Conservation (phyloP, 2,329 filamentous ascomycete genomes). For the Esteya vermicola region DNA sequence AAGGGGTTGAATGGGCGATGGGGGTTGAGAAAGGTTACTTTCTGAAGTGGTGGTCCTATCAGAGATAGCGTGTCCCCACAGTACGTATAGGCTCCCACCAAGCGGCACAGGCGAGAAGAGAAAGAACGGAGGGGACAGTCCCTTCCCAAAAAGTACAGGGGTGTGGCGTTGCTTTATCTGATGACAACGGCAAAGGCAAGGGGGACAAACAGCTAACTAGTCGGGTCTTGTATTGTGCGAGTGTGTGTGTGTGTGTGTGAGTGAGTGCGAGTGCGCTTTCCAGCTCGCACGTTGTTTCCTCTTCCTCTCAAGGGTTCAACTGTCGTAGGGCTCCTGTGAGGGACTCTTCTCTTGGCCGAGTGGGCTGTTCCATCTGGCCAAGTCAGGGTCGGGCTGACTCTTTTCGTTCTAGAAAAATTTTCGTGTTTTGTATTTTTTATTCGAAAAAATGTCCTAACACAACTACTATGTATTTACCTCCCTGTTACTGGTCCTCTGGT, state of each 20-base stretch:
- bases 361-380: too few relatives aligned
- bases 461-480: too few relatives aligned
- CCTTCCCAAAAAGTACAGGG: background rate
- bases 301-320: too few relatives aligned
- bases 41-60: background rate
- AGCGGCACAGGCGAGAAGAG: background rate
- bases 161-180: slow-evolving; percentile 2
- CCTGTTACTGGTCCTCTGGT: background rate
- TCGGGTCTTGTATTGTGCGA: background rate
- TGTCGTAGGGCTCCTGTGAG: too few relatives aligned
- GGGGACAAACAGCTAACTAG: background rate
- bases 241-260: background rate
- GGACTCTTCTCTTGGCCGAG: too few relatives aligned
- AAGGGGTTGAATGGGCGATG: slow-evolving; percentile 1
- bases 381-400: too few relatives aligned
- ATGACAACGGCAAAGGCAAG: slow-evolving; percentile 1
- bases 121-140: background rate
- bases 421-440: too few relatives aligned
- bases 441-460: too few relatives aligned
- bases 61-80: slow-evolving; percentile 4
- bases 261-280: too few relatives aligned
- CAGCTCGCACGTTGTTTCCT: too few relatives aligned
- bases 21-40: background rate
- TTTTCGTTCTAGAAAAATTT: too few relatives aligned
- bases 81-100: too few relatives aligned